A percentile compares a stretch with the other conserved stretches of the same genome.
These are phyloP conservation scores for Pulveroboletus sp. DNA, from an alignment of 768 basidiomycete species.

Conservation along the genomic window DNA sequence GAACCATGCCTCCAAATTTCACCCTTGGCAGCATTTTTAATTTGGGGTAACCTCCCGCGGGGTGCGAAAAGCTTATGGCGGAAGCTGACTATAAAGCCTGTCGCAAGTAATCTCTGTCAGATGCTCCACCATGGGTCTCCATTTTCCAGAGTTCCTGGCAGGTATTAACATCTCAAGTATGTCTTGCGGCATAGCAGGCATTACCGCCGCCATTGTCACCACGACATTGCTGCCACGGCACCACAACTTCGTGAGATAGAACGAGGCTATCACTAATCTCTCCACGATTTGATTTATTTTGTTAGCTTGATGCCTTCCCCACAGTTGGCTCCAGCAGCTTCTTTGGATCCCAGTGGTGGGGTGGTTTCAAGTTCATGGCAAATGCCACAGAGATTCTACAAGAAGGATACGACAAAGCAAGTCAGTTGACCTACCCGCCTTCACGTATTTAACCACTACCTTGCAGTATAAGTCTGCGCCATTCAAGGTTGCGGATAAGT, in stretches of 20 bases:
- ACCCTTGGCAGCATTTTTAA: no score
- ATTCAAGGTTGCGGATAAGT: slow-evolving; percentile 30
- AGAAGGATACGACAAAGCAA: slow-evolving; percentile 31
- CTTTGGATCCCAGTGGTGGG: no score
- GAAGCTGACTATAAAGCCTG: no score
- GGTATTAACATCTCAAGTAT: background rate
- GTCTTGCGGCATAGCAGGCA: background rate
- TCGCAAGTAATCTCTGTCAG: no score
- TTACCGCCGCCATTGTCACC: background rate
- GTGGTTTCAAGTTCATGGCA: background rate
- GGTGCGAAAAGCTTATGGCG: no score
- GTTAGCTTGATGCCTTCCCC: slow-evolving; percentile 26
- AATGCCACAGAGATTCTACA: slow-evolving; percentile 21
- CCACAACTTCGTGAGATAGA: no score
- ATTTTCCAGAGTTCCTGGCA: no score
- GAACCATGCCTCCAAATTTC: no score
- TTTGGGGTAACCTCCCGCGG: no score
- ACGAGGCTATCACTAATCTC: no score
- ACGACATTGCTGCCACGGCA: background rate
- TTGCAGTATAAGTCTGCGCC: slow-evolving; percentile 25
- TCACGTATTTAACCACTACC: background rate
- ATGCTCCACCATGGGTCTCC: no score
- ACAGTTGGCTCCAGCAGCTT: slow-evolving; percentile 21
- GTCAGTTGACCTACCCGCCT: background rate
- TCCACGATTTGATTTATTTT: background rate